Evolutionary conservation across 192 early-diverging fungal genomes (phyloP).

Genomic region (Lobosporangium transversale): DNA sequence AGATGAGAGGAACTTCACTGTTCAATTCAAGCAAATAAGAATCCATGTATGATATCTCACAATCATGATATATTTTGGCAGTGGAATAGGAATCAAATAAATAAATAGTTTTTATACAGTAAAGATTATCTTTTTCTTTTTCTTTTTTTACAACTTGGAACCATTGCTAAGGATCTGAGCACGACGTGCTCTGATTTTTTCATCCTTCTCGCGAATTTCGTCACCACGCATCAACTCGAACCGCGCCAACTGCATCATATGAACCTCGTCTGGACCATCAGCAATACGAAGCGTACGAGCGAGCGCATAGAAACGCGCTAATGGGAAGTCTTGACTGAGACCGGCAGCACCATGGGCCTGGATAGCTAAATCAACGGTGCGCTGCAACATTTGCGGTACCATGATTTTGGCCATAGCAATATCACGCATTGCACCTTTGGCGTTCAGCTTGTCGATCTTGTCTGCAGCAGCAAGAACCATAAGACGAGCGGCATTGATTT

Average conservation of each 20-base stretch:
- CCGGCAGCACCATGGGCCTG: slow-evolving; percentile 96
- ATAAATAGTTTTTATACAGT: no score
- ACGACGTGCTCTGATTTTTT: slow-evolving; percentile 19
- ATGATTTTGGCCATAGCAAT: slow-evolving; percentile 98
- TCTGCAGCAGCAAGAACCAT: slow-evolving; percentile 93
- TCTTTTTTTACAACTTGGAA: slow-evolving; percentile 40
- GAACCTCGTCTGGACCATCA: slow-evolving; percentile 96
- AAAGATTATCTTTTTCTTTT: no score
- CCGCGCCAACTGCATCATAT: slow-evolving; percentile 84
- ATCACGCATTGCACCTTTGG: slow-evolving; percentile 91
- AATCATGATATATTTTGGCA: no score
- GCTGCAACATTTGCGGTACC: slow-evolving; percentile 80
- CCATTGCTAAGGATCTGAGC: slow-evolving; percentile 28
- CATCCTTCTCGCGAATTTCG: slow-evolving; percentile 47
- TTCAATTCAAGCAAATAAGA: no score
- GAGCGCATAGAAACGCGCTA: slow-evolving; percentile 85
- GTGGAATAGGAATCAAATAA: no score
- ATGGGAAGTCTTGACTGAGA: slow-evolving; percentile 83
- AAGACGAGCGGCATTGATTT: slow-evolving; percentile 91
- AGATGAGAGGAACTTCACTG: no score
- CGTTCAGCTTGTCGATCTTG: slow-evolving; percentile 86
- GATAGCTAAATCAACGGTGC: slow-evolving; percentile 90
- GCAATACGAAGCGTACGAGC: slow-evolving; percentile 89
- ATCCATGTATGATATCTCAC: no score
- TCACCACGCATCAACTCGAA: slow-evolving; percentile 71